Evolutionary conservation across 148 eudicot species (phyloP), one percentile per base, ranked within the genome.

Genomic region (Vaccinium myrtillus): DNA sequence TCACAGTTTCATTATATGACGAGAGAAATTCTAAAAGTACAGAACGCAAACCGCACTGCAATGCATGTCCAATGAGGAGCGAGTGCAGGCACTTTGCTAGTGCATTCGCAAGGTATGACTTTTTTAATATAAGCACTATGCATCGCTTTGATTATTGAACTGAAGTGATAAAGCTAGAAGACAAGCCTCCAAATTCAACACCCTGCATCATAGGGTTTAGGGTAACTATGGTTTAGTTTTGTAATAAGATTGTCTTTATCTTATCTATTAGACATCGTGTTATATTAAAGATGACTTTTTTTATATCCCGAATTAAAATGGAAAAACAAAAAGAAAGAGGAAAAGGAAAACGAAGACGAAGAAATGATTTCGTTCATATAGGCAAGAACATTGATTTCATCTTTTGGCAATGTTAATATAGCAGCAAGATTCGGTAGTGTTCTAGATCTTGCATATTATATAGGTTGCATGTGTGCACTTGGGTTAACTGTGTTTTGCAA

Each of bases 11-110:
- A n/a, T n/a, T n/a, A n/a, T n/a, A n/a, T n/a, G n/a, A n/a, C n/a
- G n/a, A n/a, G n/a, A n/a, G n/a, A n/a, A n/a, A n/a, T n/a, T n/a
- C n/a, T n/a, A n/a, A n/a, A n/a, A n/a, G n/a, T n/a, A n/a, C n/a
- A n/a, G n/a, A n/a, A n/a, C n/a, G n/a, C n/a, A n/a, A n/a, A n/a
- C n/a, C n/a, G n/a, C n/a, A n/a, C n/a, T n/a, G n/a, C 93, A 92
- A 95, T 89, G 96, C 98, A 43, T 95, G 99, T 80, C 98, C 98
- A 46, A 82, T 97, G 89, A 91, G 95, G 87, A 98, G 92, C 86
- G 98, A 95, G 81, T 97, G 99, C 94, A 90, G 94, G 86, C 99
- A 97, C 87, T 97, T 93, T 85, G 98, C 98, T 49, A 97, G 99
- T 88, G 97, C 98, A 82, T 97, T 92, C 86, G 94, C 99, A 80